Conservation (phyloP, 331 rosid species). For the Quercus tomentella region DNA sequence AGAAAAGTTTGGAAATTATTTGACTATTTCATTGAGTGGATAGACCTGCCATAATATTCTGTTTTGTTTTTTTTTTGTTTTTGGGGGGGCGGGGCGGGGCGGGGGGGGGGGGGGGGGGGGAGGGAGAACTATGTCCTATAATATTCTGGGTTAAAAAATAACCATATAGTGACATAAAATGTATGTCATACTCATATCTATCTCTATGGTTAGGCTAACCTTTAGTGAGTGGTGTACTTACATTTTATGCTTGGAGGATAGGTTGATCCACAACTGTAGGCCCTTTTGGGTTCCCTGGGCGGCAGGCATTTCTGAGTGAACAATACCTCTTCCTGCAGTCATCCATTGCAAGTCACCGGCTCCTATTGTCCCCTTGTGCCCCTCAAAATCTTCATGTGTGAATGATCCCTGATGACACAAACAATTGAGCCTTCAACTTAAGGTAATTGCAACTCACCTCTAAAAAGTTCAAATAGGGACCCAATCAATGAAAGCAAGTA, state of each 20-base stretch:
- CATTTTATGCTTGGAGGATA: conserved; percentile 82
- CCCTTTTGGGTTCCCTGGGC: conserved; percentile 86
- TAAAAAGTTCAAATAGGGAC: background rate
- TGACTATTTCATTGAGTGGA: conserved; percentile 17
- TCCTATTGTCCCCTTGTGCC: conserved; percentile 78
- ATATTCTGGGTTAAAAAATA: background rate
- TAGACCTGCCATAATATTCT: background rate
- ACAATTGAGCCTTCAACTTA: conserved; percentile 7
- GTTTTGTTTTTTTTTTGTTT: conserved; percentile 1
- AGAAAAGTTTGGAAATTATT: conserved; percentile 5
- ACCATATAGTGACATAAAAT: conserved; percentile 14
- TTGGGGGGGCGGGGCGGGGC: too few species aligned
- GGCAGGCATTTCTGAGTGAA: conserved; percentile 97
- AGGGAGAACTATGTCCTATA: too few species aligned
- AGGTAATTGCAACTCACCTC: background rate
- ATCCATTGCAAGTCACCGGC: conserved; percentile 96
- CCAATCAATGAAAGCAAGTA: background rate
- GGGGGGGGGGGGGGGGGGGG: too few species aligned
- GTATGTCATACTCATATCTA: conserved; percentile 12
- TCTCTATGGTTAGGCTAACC: background rate
- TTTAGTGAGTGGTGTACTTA: conserved; percentile 7
- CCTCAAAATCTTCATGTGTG: conserved; percentile 91
- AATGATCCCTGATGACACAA: conserved; percentile 60
- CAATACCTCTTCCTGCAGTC: conserved; percentile 98
- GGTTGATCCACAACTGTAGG: conserved; percentile 86